Evolutionary conservation across 345 rosid genomes (phyloP), one percentile per base, ranked within the genome.

Genomic region (Clausena lansium): DNA sequence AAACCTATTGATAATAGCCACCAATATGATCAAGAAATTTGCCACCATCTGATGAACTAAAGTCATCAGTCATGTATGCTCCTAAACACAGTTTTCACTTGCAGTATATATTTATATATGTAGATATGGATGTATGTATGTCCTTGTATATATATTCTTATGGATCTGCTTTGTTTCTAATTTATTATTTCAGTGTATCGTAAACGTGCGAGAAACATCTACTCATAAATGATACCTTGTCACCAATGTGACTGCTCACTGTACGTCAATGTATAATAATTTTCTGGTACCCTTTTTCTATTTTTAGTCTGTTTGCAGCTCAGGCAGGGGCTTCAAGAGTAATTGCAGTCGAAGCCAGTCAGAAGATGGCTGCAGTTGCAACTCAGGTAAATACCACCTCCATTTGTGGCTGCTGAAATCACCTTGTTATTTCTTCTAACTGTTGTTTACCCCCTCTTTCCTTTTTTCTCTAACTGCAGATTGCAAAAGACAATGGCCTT

Each of bases 341-440:
- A 64, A 82, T 94, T 85, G 90, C 97, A 75, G 86, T 96, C 52
- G 99, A 96, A 87, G 98, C 99, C 73, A 96, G 98, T 50, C 87
- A 92, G 77, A 96, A 94, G 88, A 94, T 96, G 99, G 90, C 99
- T 64, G 87, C 88, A 63, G 95, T 94, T 59, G 98, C 99, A 76
- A 89, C 91, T 38, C 95, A 88, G 91, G 99, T 94, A 81, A 76
- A 75, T 41, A n/a, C 33, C 66, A 81, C 30, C 68, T 76, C 69
- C 15, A 50, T 73, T 76, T 66, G 36, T 39, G 59, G 11, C 41
- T 59, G 54, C 61, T 55, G 50, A 69, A 58, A 68, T 55, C 17
- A 63, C 28, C 38, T 39, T 14, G 76, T 77, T 70, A 36, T 63
- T 77, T 70, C 28, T 75, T 77, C 27, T 79, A 55, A 60, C 38